Base-by-base conservation (phyloP, 2,329 filamentous ascomycete genomes). In the Trichoderma koningiopsis region DNA sequence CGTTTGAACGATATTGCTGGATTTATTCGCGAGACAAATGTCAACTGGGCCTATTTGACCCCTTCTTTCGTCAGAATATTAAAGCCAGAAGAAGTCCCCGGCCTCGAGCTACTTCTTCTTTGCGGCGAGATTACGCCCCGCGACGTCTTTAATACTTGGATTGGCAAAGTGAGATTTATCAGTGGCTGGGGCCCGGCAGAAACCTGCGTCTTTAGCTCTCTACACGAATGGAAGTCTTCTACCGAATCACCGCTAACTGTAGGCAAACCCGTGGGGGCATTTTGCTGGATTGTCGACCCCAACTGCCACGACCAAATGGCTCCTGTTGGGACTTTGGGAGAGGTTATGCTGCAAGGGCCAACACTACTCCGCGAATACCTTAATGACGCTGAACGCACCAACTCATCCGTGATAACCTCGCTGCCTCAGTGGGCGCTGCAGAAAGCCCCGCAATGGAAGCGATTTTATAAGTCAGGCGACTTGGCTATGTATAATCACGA, bases 391-490 rank as follows among this genome's bases (percentile, higher is more conserved):
- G 55, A 61, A 27, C 55, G 56, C 24, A 68, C 65, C 22, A 57
- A 35, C 10, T 47, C n/a, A n/a, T 35, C 65, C 8, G n/a, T 37
- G 0, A 33, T 55, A 6, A 37, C 29, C 1, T 43, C 29, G 10
- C 43, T 68, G 2, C 80, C 74, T n/a, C 80, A 80, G 5, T 77
- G 79, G 63, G 33, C 70, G n/a, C 79, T 73, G 7, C 76, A 75
- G 5, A 60, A 29, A 16, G 16, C 56, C 1, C 40, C 43, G 14
- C 40, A 60, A 8, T 68, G 65, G 65, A 43, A 7, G 3, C 65
- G 65, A 5, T 70, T 82, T 6, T 85, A 85, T 72, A 81, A 80
- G 69, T 84, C 83, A 1, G 84, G 84, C 7, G 84, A 86, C 70
- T 85, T 19, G 81, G 76, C 4, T 73, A 75, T 60, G 60, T 83